Conservation (phyloP, 2,329 filamentous ascomycete genomes). For the Dendryphion nanum region DNA sequence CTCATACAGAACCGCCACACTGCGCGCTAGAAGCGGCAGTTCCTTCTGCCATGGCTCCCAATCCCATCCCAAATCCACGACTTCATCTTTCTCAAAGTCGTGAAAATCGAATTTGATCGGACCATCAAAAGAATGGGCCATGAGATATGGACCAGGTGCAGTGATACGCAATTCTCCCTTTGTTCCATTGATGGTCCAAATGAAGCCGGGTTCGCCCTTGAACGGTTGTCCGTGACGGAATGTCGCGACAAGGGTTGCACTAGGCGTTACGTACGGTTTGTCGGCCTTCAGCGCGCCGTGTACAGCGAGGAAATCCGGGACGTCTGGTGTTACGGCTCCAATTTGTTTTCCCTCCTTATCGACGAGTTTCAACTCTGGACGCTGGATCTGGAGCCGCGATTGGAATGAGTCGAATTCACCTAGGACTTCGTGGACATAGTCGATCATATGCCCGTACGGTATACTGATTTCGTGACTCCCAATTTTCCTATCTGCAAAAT, state of each 20-base stretch:
- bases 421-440: conserved; percentile 17
- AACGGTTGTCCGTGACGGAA: conserved; percentile 17
- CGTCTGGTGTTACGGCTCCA: not conserved
- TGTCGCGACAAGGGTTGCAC: conserved; percentile 9
- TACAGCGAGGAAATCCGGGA: not conserved
- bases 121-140: conserved; percentile 2
- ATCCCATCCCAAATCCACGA: conserved; percentile 37
- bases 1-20: conserved; percentile 28
- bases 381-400: conserved; percentile 17
- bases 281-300: not conserved
- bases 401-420: conserved; percentile 14
- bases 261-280: not conserved
- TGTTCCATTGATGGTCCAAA: conserved; percentile 15
- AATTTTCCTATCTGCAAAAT: conserved; percentile 15
- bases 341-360: conserved; percentile 2
- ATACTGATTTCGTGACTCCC: conserved; percentile 19
- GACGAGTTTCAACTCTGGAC: conserved; percentile 9
- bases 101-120: conserved; percentile 25
- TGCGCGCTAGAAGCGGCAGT: conserved; percentile 19
- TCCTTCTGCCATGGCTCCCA: conserved; percentile 41
- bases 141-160: conserved; percentile 4
- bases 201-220: conserved; percentile 10
- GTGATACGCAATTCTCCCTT: conserved; percentile 15
- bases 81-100: conserved; percentile 22
- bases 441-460: conserved; percentile 18